Conservation (phyloP, 2,329 filamentous ascomycete genomes). For the Colletotrichum sp. region DNA sequence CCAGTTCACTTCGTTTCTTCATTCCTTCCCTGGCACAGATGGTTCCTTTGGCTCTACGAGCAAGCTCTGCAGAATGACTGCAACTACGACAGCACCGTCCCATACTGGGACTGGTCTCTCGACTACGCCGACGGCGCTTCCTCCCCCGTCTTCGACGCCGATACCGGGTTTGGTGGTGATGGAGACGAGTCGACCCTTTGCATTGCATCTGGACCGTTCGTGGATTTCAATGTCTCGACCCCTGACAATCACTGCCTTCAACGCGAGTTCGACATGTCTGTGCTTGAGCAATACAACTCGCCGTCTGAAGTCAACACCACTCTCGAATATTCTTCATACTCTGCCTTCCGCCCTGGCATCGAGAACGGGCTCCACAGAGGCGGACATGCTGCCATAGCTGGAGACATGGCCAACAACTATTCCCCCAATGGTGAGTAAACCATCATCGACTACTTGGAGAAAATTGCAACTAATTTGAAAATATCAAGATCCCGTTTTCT, state of each 20-base stretch:
- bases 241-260: constrained; percentile 5
- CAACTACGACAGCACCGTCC: background rate
- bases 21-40: constrained; percentile 40
- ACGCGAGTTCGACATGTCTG: background rate
- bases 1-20: background rate
- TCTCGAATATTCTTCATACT: background rate
- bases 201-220: constrained; percentile 28
- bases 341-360: background rate
- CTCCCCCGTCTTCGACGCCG: constrained; percentile 26
- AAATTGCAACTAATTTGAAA: constrained; percentile 29
- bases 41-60: constrained; percentile 35
- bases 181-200: background rate
- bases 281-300: background rate
- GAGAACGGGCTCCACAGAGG: background rate
- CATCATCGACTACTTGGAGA: background rate
- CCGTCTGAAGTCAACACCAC: background rate
- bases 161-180: constrained; percentile 34
- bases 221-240: constrained; percentile 20
- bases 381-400: background rate
- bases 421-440: background rate
- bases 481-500: constrained; percentile 36
- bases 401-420: constrained; percentile 24
- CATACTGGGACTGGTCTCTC: constrained; percentile 40
- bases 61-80: constrained; percentile 25
- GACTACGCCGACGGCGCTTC: constrained; percentile 28